Percentiles rank a stretch among this genome's conserved stretches.
Evolutionary conservation across 441 rosid species (phyloP).

Genomic region (Hypseocharis bilobata): DNA sequence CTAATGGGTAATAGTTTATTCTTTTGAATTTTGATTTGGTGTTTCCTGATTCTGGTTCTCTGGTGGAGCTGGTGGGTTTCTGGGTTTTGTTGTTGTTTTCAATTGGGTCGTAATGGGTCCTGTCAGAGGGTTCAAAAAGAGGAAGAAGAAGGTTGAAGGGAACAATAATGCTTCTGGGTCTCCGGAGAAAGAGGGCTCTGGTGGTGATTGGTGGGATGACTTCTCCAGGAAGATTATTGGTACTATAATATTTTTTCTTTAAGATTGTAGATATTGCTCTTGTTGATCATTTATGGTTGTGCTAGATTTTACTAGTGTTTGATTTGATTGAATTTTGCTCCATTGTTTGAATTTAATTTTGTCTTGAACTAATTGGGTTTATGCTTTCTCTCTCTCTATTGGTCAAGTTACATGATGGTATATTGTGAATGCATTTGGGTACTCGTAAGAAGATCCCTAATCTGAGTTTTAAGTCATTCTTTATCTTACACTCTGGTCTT

Average conservation of each 20-base stretch:
- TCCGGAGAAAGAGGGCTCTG: slow-evolving; percentile 34
- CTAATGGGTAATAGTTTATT: slow-evolving; percentile 30
- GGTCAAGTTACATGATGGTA: slow-evolving; percentile 6
- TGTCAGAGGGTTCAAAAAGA: slow-evolving; percentile 37
- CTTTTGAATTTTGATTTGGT: slow-evolving; percentile 23
- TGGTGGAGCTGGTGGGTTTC: slow-evolving; percentile 18
- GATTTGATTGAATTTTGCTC: slow-evolving; percentile 1
- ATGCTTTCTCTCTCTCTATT: slow-evolving; percentile 4
- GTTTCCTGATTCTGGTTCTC: slow-evolving; percentile 16
- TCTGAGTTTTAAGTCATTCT: slow-evolving; percentile 21
- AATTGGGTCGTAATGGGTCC: slow-evolving; percentile 46
- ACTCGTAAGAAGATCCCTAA: slow-evolving; percentile 31
- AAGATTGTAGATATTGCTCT: slow-evolving; percentile 16
- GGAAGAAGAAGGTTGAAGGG: slow-evolving; percentile 35
- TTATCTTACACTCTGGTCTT: slow-evolving; percentile 7
- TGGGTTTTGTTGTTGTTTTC: slow-evolving; percentile 29
- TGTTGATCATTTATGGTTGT: slow-evolving; percentile 20
- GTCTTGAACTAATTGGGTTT: slow-evolving; percentile 17
- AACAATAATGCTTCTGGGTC: slow-evolving; percentile 37
- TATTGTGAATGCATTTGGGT: slow-evolving; percentile 21
- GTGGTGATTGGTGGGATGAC: slow-evolving; percentile 47
- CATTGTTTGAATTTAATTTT: slow-evolving; percentile 13
- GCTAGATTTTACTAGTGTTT: slow-evolving; percentile 6
- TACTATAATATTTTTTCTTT: slow-evolving; percentile 16
- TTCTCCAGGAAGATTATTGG: slow-evolving; percentile 44